Evolutionary conservation across 2,329 filamentous ascomycete genomes (phyloP).

Genomic region (Penicillium sp.): DNA sequence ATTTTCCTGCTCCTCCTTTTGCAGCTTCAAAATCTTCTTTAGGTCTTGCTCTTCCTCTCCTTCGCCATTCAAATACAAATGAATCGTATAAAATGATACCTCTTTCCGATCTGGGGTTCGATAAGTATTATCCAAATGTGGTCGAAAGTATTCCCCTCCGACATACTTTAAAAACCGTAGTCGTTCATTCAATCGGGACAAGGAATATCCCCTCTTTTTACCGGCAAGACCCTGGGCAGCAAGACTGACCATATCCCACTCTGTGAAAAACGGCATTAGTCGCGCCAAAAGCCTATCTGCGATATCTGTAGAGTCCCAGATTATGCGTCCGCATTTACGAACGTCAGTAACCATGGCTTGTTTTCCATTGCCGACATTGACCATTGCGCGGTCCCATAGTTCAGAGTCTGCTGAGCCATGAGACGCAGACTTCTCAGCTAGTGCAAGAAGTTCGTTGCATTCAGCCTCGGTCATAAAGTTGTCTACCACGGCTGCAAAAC

Average conservation of each 20-base stretch:
- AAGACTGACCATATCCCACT: constrained; percentile 45
- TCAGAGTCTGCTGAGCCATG: constrained; percentile 13
- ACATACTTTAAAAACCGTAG: too few species aligned
- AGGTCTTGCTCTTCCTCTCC: constrained; percentile 30
- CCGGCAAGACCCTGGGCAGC: constrained; percentile 44
- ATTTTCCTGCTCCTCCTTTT: constrained; percentile 16
- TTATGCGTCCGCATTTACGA: constrained; percentile 70
- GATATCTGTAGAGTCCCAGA: constrained; percentile 65
- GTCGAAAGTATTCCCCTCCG: constrained; percentile 67
- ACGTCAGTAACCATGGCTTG: constrained; percentile 57
- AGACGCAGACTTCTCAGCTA: constrained; percentile 45
- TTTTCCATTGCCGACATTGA: constrained; percentile 61
- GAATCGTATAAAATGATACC: constrained; percentile 52
- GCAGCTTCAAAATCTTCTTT: constrained; percentile 19
- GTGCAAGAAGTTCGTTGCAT: constrained; percentile 55
- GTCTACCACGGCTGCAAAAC: constrained; percentile 62
- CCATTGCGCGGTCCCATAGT: constrained; percentile 64
- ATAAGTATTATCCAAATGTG: constrained; percentile 67
- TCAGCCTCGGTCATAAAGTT: constrained; percentile 60
- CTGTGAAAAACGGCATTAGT: constrained; percentile 43
- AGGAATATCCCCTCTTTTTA: constrained; percentile 38
- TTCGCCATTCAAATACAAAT: constrained; percentile 53
- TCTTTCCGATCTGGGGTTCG: constrained; percentile 52
- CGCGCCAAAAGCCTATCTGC: constrained; percentile 62
- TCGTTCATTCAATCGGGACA: too few species aligned